Conservation (phyloP, 371 early-diverging fungal genomes). For the Mucor velutinosus region DNA sequence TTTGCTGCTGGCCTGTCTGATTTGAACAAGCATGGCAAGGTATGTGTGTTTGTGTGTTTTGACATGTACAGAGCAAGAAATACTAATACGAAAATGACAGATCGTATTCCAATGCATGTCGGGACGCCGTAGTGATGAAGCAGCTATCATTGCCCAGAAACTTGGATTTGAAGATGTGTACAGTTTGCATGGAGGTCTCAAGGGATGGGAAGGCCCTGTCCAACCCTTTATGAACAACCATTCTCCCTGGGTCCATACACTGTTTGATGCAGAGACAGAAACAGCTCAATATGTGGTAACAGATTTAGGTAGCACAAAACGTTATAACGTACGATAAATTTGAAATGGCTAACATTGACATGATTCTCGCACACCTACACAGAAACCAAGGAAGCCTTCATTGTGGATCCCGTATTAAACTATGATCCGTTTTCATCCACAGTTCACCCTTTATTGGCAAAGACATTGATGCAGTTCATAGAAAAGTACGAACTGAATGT, state of each 20-base stretch:
- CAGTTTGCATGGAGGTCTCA: slow-evolving; percentile 39
- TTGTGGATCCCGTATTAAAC: slow-evolving; percentile 49
- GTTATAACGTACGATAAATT: slow-evolving; percentile 1
- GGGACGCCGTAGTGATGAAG: slow-evolving; percentile 42
- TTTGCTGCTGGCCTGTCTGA: slow-evolving; percentile 27
- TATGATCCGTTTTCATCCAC: slow-evolving; percentile 42
- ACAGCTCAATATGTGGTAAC: slow-evolving; percentile 50
- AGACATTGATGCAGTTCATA: slow-evolving; percentile 31
- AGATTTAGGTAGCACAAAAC: slow-evolving; percentile 37
- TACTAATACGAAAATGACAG: slow-evolving; percentile 10
- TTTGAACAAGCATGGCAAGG: slow-evolving; percentile 26
- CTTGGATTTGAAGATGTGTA: slow-evolving; percentile 39
- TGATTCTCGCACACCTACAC: neutral
- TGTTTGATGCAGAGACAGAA: slow-evolving; percentile 46
- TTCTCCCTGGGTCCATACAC: slow-evolving; percentile 49
- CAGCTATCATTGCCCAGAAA: slow-evolving; percentile 25
- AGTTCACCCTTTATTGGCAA: slow-evolving; percentile 33
- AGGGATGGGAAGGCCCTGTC: slow-evolving; percentile 39
- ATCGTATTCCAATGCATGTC: slow-evolving; percentile 46
- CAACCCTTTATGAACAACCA: slow-evolving; percentile 45
- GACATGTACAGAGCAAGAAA: neutral
- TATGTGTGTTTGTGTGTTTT: neutral
- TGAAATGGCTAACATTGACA: neutral
- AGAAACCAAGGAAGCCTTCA: slow-evolving; percentile 45
- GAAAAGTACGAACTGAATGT: slow-evolving; percentile 35